A percentile compares a stretch with the other conserved stretches of the same genome.
Evolutionary conservation across 1,284 basidiomycete species (phyloP).

Genomic region (Chondrostereum purpureum): DNA sequence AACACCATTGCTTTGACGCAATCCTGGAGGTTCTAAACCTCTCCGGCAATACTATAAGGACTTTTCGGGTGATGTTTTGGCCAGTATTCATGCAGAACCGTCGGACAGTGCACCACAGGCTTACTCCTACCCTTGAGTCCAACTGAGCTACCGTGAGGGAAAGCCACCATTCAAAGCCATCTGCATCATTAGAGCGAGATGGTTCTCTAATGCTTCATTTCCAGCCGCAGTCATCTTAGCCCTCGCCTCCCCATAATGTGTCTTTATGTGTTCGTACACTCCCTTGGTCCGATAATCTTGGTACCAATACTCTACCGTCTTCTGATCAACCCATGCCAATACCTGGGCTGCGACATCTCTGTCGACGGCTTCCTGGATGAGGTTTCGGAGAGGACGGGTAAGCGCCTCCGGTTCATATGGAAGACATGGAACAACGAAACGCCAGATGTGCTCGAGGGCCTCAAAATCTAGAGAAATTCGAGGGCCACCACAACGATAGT

Average conservation of each 20-base stretch:
- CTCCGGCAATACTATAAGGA: no score
- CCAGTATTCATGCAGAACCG: no score
- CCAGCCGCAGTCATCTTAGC: constrained; percentile 10
- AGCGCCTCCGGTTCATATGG: constrained; percentile 8
- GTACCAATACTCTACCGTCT: constrained; percentile 8
- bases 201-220: constrained; percentile 4
- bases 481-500: constrained; percentile 12
- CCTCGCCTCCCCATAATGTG: constrained; percentile 12
- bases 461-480: constrained; percentile 10
- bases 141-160: background rate
- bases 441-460: constrained; percentile 9
- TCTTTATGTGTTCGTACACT: constrained; percentile 7
- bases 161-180: background rate
- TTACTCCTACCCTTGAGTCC: no score
- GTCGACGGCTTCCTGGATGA: constrained; percentile 6
- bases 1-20: no score
- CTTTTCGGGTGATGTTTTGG: no score
- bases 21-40: no score
- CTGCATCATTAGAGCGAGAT: constrained; percentile 3
- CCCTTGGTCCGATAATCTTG: constrained; percentile 9
- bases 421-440: constrained; percentile 9
- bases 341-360: constrained; percentile 8
- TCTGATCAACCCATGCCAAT: constrained; percentile 6
- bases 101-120: no score
- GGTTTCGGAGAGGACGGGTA: constrained; percentile 1